Percentiles rank a stretch among this genome's conserved stretches.
These are phyloP conservation scores for Penicillium macrosclerotiorum DNA, from an alignment of 495 filamentous ascomycete species.

Conservation along the genomic window DNA sequence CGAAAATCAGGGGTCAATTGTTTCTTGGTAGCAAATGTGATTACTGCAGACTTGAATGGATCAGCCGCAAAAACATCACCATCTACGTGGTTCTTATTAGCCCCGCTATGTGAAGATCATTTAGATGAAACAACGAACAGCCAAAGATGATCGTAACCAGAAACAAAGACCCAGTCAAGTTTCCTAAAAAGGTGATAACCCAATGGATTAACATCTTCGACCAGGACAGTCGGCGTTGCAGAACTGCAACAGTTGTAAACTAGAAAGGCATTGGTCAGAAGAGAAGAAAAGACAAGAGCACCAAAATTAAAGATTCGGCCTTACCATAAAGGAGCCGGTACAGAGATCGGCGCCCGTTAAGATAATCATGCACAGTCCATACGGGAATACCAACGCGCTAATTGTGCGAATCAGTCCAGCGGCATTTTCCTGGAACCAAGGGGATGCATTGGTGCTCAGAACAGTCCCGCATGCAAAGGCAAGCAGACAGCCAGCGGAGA, in stretches of 20 bases:
- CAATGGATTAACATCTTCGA: conserved; percentile 52
- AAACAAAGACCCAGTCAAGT: conserved; percentile 59
- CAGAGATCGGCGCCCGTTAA: conserved; percentile 60
- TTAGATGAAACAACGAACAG: conserved; percentile 33
- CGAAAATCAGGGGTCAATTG: conserved; percentile 56
- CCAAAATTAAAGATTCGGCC: neutral
- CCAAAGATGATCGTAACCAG: conserved; percentile 58
- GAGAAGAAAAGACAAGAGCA: too few relatives aligned
- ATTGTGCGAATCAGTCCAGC: conserved; percentile 57
- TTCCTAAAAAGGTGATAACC: conserved; percentile 58
- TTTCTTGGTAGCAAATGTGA: conserved; percentile 53
- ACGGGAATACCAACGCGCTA: conserved; percentile 55
- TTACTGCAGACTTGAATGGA: conserved; percentile 48
- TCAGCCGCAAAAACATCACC: conserved; percentile 55
- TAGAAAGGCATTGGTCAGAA: too few relatives aligned
- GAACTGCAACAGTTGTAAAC: conserved; percentile 54
- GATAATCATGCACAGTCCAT: conserved; percentile 58
- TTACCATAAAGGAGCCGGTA: conserved; percentile 58
- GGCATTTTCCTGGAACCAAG: conserved; percentile 62
- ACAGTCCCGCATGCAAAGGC: conserved; percentile 52
- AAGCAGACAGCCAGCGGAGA: conserved; percentile 52
- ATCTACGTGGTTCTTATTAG: conserved; percentile 33
- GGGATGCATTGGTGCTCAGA: conserved; percentile 51
- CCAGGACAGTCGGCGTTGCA: conserved; percentile 51
- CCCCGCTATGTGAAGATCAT: neutral